Percentiles rank a stretch among this genome's conserved stretches.
phyloP scores from a whole-genome alignment of 805 yeast species.

The Hanseniaspora taiwanica region DNA sequence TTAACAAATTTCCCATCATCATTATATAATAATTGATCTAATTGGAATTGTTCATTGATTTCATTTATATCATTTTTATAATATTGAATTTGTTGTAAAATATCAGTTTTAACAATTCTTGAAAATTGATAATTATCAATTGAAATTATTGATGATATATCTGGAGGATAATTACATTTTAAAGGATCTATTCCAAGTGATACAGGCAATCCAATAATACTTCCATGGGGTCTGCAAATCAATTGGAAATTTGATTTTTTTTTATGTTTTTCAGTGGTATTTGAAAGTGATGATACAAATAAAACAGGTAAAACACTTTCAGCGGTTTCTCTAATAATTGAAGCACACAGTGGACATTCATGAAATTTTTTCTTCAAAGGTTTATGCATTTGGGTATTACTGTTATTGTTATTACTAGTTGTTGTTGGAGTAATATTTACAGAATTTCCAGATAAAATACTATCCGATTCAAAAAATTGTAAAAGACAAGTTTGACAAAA shows the following conservation, averaged over 20 bases:
- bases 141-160: slow-evolving; percentile 27
- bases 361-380: slow-evolving; percentile 36
- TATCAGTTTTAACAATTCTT: slow-evolving; percentile 57
- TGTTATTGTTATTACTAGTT: too few relatives aligned
- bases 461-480: slow-evolving; percentile 33
- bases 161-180: slow-evolving; percentile 39
- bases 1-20: slow-evolving; percentile 44
- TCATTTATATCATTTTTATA: slow-evolving; percentile 46
- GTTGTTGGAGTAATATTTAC: neutral
- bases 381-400: slow-evolving; percentile 10
- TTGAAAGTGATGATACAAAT: slow-evolving; percentile 41
- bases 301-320: slow-evolving; percentile 52
- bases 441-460: neutral
- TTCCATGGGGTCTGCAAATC: slow-evolving; percentile 41
- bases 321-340: slow-evolving; percentile 34
- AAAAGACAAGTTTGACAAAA: slow-evolving; percentile 75
- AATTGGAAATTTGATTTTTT: slow-evolving; percentile 46
- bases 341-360: slow-evolving; percentile 74
- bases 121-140: slow-evolving; percentile 27
- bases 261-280: slow-evolving; percentile 35
- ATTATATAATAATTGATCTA: slow-evolving; percentile 46
- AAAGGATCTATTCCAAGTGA: slow-evolving; percentile 29
- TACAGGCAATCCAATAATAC: slow-evolving; percentile 36
- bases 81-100: slow-evolving; percentile 37
- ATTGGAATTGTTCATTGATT: slow-evolving; percentile 36